Base-by-base conservation (phyloP, 1,284 basidiomycete genomes). In the Thecaphora thlaspeos region DNA sequence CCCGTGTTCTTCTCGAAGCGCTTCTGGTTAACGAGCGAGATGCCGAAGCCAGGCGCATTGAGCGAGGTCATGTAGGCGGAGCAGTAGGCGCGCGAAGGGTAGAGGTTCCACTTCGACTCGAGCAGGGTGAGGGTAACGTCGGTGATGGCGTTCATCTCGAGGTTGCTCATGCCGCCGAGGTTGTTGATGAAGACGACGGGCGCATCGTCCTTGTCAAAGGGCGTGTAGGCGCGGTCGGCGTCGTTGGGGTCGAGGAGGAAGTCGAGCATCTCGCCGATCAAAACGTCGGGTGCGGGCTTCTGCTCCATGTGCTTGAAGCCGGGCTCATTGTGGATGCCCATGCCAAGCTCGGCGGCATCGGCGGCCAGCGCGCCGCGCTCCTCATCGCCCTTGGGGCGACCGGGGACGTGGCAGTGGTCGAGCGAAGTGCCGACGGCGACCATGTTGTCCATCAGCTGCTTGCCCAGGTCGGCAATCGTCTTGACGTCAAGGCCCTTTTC, bases 261-360 rank as follows among this genome's bases (percentile, higher is more conserved):
- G 37, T 57, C 43, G 42, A 77, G 63, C 73, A 75, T 75, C 53
- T 74, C 70, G 34, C 48, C 52, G 19, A 75, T 46, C 15, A 76
- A 60, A 7, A 55, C 62, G 26, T 68, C 61, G 15, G 71, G 57
- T 18, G 51, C 54, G 19, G 75, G 75, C 59, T 67, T 71, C 50
- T 71, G 40, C 41, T 74, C 73, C 49, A 75, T 60, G 56, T 71
- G 79, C 61, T 73, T 70, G 36, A 81, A 82, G n/a, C 84, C 84
- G 22, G 82, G 81, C 61, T 85, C 84, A 60, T 84, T 85, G 73
- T 85, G 83, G 48, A 85, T 78, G 12, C 84, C 84, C 49, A 84
- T 76, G 1, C 84, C 83, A 28, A 85, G 74, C 66, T 84, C 84
- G 48, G 80, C 81, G 34, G 80, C 79, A 3, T 74, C 75, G 4